phyloP scores from a whole-genome alignment of 257 asterid genomes.

The Capsicum baccatum region DNA sequence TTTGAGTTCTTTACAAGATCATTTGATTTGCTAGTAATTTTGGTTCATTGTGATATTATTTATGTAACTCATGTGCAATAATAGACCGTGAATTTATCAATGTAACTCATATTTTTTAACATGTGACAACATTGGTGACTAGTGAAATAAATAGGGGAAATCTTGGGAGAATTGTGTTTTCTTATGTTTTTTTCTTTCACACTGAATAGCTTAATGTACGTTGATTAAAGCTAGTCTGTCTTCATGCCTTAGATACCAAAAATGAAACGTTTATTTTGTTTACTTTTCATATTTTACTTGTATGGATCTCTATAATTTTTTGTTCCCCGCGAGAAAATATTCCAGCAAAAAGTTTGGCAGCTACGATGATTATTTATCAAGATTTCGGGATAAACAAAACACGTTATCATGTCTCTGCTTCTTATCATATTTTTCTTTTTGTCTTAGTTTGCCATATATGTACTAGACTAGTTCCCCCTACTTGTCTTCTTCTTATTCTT shows the following conservation, averaged over 20 bases:
- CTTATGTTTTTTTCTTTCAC: no score
- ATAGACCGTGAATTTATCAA: no score
- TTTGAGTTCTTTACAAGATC: no score
- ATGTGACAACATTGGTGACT: no score
- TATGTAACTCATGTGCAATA: no score
- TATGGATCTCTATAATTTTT: background rate
- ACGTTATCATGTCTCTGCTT: background rate
- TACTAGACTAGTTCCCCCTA: background rate
- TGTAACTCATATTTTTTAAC: no score
- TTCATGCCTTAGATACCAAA: background rate
- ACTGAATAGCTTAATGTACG: no score
- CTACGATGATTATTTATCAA: background rate
- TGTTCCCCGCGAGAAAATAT: background rate
- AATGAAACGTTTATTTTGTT: background rate
- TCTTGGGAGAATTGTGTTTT: no score
- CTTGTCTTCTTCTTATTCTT: background rate
- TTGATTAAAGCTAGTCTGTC: background rate
- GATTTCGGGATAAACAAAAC: background rate
- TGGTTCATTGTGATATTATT: no score
- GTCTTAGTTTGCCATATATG: background rate
- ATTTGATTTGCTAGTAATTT: no score
- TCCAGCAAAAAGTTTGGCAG: slow-evolving; percentile 15
- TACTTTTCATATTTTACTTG: background rate
- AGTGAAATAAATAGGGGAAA: no score
- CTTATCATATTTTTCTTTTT: background rate